These are phyloP conservation scores for Suillus brevipes DNA, from an alignment of 768 basidiomycete species.

Conservation along the genomic window DNA sequence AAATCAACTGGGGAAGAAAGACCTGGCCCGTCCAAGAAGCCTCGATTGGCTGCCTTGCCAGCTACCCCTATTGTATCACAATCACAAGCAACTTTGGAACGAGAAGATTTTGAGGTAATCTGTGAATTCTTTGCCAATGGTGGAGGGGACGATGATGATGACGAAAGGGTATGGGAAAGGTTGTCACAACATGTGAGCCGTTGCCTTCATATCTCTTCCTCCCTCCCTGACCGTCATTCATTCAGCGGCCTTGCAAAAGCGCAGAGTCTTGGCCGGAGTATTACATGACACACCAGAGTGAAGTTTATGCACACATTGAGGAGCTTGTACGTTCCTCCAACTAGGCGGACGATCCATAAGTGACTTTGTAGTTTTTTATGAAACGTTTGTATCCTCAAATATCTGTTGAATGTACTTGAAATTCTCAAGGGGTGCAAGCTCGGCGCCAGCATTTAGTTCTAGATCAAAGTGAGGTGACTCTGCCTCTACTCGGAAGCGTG, in stretches of 20 bases:
- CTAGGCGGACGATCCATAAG: neutral
- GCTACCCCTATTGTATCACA: neutral
- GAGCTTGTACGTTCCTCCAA: constrained; percentile 16
- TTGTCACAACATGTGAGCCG: constrained; percentile 47
- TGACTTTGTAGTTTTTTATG: neutral
- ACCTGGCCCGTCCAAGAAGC: constrained; percentile 6
- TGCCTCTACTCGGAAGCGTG: constrained; percentile 23
- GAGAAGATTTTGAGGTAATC: constrained; percentile 51
- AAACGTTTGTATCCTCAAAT: neutral
- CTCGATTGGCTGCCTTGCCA: neutral
- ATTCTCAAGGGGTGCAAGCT: neutral
- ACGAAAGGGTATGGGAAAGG: constrained; percentile 53
- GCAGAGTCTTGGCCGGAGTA: constrained; percentile 51
- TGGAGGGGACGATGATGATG: constrained; percentile 47
- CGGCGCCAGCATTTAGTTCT: constrained; percentile 6
- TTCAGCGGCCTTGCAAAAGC: constrained; percentile 43
- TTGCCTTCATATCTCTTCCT: constrained; percentile 5
- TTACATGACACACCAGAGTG: constrained; percentile 43
- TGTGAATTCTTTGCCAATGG: constrained; percentile 55
- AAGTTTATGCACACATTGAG: constrained; percentile 45
- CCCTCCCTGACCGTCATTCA: constrained; percentile 4
- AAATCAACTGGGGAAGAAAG: neutral
- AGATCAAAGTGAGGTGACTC: constrained; percentile 7
- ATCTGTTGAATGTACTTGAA: neutral
- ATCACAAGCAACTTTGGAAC: constrained; percentile 16